A percentile compares a stretch with the other conserved stretches of the same genome.
Conservation (phyloP, 495 filamentous ascomycete genomes). For the Penicillium salamii region DNA sequence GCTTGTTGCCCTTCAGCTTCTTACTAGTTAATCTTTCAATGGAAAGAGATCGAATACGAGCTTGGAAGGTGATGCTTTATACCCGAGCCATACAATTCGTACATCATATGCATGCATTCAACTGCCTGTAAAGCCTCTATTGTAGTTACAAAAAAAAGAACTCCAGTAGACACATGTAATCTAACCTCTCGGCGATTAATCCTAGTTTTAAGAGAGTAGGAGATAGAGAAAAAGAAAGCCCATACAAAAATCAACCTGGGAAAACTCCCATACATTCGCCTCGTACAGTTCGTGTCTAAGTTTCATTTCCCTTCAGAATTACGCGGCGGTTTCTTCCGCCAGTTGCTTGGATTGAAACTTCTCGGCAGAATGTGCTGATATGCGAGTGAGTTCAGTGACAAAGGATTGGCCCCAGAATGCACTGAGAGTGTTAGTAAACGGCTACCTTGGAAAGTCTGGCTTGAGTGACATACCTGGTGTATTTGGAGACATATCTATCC, state of each 20-base stretch:
- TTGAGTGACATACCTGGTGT: constrained; percentile 62
- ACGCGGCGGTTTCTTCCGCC: constrained; percentile 7
- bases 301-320: constrained; percentile 8
- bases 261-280: constrained; percentile 28
- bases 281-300: constrained; percentile 29
- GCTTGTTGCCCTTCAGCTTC: too few relatives aligned
- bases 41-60: too few relatives aligned
- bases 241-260: constrained; percentile 8
- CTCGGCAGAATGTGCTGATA: constrained; percentile 50
- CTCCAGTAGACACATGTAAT: neutral
- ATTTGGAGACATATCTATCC: constrained; percentile 92
- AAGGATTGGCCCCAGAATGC: constrained; percentile 98
- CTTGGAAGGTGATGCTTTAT: too few relatives aligned
- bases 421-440: constrained; percentile 38
- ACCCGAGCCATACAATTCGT: too few relatives aligned
- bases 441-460: neutral
- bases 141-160: neutral
- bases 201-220: neutral
- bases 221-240: constrained; percentile 2
- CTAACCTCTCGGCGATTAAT: neutral
- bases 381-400: constrained; percentile 75
- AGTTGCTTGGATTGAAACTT: constrained; percentile 42
- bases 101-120: too few relatives aligned
- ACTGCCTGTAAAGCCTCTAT: too few relatives aligned
- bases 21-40: too few relatives aligned